Conservation (phyloP, 2,329 filamentous ascomycete genomes). For the Cytospora mali region DNA sequence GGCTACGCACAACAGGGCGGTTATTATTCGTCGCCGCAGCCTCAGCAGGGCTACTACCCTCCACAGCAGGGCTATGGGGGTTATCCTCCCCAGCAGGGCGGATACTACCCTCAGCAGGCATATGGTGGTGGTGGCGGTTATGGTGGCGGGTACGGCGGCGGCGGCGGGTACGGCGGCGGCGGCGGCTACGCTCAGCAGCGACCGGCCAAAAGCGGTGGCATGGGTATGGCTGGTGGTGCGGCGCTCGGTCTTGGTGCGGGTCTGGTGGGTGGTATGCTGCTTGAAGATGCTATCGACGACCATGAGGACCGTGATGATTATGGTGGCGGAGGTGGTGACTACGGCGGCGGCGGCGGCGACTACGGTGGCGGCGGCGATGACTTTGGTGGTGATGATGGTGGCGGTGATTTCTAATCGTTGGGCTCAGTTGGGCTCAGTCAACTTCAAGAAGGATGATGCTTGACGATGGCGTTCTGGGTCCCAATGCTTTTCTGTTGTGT, state of each 20-base stretch:
- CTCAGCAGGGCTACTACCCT: slow-evolving; percentile 39
- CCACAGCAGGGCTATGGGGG: slow-evolving; percentile 37
- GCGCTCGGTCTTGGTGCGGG: slow-evolving; percentile 82
- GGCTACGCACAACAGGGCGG: slow-evolving; percentile 39
- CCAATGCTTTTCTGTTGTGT: slow-evolving; percentile 14
- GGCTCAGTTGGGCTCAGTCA: not conserved
- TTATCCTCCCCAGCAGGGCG: slow-evolving; percentile 35
- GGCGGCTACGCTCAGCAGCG: slow-evolving; percentile 46
- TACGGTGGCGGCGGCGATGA: slow-evolving; percentile 34
- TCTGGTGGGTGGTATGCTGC: slow-evolving; percentile 73
- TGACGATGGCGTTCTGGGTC: slow-evolving; percentile 11
- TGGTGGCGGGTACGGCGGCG: too few species aligned
- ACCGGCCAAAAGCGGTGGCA: slow-evolving; percentile 44
- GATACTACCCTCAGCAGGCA: slow-evolving; percentile 33
- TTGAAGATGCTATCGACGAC: slow-evolving; percentile 69
- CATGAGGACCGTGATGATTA: slow-evolving; percentile 45
- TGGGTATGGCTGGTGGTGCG: slow-evolving; percentile 74
- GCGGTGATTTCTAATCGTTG: slow-evolving; percentile 44
- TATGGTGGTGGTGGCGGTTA: slow-evolving; percentile 40
- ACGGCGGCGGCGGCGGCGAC: slow-evolving; percentile 39
- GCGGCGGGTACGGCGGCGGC: slow-evolving; percentile 39
- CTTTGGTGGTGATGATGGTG: slow-evolving; percentile 31
- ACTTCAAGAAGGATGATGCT: not conserved
- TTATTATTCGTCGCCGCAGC: slow-evolving; percentile 37
- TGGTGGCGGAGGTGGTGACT: slow-evolving; percentile 44